These are phyloP conservation scores for Eucalyptus decipiens DNA, from an alignment of 345 rosid genomes.

Conservation along the genomic window DNA sequence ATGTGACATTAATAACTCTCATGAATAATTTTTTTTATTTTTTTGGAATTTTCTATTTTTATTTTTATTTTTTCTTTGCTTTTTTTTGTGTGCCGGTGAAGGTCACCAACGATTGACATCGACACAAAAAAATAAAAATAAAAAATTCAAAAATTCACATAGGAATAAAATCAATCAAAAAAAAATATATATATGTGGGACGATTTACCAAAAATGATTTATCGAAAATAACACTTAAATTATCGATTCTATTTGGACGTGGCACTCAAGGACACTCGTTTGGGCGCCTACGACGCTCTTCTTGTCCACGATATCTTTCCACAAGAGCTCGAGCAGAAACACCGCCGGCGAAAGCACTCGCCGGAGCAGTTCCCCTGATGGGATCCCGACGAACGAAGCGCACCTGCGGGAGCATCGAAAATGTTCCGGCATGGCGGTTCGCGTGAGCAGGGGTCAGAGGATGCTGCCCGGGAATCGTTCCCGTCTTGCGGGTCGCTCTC, in stretches of 20 bases:
- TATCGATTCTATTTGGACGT: not conserved
- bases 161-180: accelerated
- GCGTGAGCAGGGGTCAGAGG: not conserved
- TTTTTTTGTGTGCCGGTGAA: too few species aligned
- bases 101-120: too few species aligned
- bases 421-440: not conserved
- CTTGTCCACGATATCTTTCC: too few species aligned
- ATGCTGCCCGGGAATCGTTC: not conserved
- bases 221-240: too few species aligned
- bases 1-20: accelerated
- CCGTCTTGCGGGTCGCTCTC: not conserved
- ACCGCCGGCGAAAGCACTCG: not conserved
- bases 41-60: accelerated
- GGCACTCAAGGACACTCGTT: too few species aligned
- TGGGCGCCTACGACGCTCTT: too few species aligned
- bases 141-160: accelerated
- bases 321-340: not conserved
- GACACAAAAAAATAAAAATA: too few species aligned
- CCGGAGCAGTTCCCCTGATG: not conserved
- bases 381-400: not conserved
- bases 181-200: too few species aligned
- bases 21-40: too few species aligned
- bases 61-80: accelerated
- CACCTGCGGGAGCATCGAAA: not conserved
- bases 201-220: not conserved